phyloP scores from a whole-genome alignment of 331 rosid genomes.

The Rosa hybrid region DNA sequence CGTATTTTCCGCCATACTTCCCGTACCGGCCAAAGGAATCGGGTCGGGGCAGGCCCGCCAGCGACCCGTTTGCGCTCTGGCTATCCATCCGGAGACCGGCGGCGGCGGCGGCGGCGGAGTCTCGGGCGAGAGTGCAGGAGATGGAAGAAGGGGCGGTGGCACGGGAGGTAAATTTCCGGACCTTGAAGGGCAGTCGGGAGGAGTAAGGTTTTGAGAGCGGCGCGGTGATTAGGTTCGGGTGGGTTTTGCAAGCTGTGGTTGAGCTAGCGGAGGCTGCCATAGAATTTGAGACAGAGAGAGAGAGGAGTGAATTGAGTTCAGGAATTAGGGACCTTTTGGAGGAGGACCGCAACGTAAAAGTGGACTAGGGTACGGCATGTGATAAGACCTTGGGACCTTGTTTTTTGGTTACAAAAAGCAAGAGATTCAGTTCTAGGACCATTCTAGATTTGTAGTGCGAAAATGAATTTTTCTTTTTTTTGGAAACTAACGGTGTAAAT shows the following conservation, averaged over 20 bases:
- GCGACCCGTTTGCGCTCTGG: not conserved
- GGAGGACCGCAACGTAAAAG: too few relatives aligned
- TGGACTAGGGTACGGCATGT: too few relatives aligned
- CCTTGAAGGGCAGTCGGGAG: conserved; percentile 33
- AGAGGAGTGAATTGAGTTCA: not conserved
- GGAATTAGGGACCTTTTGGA: not conserved
- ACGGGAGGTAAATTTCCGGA: conserved; percentile 27
- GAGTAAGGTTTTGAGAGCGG: conserved; percentile 27
- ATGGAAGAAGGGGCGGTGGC: conserved; percentile 28
- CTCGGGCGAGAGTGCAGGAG: conserved; percentile 47
- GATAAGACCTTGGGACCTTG: too few relatives aligned
- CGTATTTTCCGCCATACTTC: conserved; percentile 70
- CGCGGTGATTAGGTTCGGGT: not conserved
- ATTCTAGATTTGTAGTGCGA: too few relatives aligned
- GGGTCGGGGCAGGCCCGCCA: conserved; percentile 37
- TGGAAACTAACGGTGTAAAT: too few relatives aligned
- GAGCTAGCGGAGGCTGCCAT: conserved; percentile 20
- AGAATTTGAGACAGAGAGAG: not conserved
- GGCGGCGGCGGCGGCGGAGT: conserved; percentile 23
- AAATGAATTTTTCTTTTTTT: too few relatives aligned
- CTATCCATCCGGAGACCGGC: conserved; percentile 26
- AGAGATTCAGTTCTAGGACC: too few relatives aligned
- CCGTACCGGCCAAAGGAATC: conserved; percentile 80
- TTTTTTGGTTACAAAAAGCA: too few relatives aligned
- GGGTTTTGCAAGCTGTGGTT: conserved; percentile 16